Conservation (phyloP, 192 early-diverging fungal species). For the Mortierella hygrophila region DNA sequence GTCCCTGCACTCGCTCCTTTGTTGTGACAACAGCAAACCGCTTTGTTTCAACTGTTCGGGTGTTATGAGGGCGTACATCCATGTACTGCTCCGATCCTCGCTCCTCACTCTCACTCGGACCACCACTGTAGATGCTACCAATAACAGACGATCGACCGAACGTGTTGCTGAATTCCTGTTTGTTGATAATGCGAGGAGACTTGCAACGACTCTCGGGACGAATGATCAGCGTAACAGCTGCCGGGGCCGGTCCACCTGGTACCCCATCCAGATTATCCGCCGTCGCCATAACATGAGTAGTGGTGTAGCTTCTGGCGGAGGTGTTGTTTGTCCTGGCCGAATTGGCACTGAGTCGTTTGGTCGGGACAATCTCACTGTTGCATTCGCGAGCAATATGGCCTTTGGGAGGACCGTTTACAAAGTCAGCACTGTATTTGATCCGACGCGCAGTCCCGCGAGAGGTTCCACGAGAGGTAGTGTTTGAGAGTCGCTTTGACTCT, state of each 20-base stretch:
- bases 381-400: neutral
- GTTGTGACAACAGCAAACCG: neutral
- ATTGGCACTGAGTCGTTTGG: neutral
- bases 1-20: neutral
- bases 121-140: neutral
- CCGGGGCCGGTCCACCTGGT: neutral
- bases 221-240: neutral
- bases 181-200: neutral
- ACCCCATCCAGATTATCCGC: neutral
- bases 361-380: conserved; percentile 14
- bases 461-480: neutral
- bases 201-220: neutral
- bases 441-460: conserved; percentile 15
- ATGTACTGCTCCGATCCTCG: neutral
- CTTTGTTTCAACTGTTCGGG: neutral
- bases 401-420: neutral
- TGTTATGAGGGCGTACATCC: neutral
- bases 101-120: neutral
- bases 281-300: neutral
- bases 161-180: neutral
- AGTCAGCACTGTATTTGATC: conserved; percentile 19
- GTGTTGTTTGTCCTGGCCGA: neutral
- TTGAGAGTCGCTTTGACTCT: conserved; percentile 11
- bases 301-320: neutral
- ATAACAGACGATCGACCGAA: neutral